Conservation (phyloP, 352 stramenopile genomes). For the Phytophthora cactorum region DNA sequence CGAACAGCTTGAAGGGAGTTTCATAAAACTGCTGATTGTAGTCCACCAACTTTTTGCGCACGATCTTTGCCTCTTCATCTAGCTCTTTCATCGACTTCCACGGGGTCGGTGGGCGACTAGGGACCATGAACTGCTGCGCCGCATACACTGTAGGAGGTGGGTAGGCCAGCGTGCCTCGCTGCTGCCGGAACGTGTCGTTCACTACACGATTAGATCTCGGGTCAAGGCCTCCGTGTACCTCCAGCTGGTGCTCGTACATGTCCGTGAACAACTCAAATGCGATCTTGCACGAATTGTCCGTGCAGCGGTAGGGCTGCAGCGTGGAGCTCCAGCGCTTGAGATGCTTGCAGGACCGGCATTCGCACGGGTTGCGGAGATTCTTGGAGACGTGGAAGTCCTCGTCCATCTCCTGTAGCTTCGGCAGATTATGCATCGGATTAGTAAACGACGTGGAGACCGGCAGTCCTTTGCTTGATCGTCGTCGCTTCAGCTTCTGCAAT, state of each 20-base stretch:
- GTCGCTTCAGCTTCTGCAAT: conserved; percentile 13
- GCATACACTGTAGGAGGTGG: conserved; percentile 68
- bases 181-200: conserved; percentile 44
- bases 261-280: conserved; percentile 45
- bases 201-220: conserved; percentile 43
- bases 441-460: conserved; percentile 6
- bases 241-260: conserved; percentile 68
- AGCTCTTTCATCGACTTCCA: conserved; percentile 57
- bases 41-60: conserved; percentile 31
- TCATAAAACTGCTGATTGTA: conserved; percentile 13
- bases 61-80: conserved; percentile 43
- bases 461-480: conserved; percentile 22
- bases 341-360: conserved; percentile 21
- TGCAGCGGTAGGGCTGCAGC: conserved; percentile 24
- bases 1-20: conserved; percentile 39
- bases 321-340: conserved; percentile 21
- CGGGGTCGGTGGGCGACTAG: conserved; percentile 35
- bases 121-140: conserved; percentile 46
- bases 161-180: conserved; percentile 31
- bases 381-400: conserved; percentile 29
- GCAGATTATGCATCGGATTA: neutral
- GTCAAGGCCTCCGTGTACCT: conserved; percentile 50
- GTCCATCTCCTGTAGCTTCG: conserved; percentile 27
- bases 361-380: conserved; percentile 17
- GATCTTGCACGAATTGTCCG: conserved; percentile 24